A percentile compares a stretch with the other conserved stretches of the same genome.
These are phyloP conservation scores for Metarhizium rileyi DNA, from an alignment of 2,329 filamentous ascomycete species.

Conservation along the genomic window DNA sequence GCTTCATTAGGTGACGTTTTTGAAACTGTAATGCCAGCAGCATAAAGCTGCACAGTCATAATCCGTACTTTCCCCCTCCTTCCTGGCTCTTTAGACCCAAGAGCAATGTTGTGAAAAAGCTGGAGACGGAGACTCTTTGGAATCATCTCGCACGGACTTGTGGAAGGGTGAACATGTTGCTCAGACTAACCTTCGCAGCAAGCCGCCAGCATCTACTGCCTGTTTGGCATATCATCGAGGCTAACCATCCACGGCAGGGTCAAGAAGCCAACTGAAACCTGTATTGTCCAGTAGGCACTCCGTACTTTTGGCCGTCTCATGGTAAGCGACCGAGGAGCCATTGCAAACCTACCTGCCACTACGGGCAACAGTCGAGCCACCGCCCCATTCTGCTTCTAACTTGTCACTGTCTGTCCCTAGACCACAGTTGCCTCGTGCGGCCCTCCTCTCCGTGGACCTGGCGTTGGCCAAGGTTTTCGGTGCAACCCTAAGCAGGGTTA, in stretches of 20 bases:
- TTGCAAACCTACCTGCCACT: constrained; percentile 5
- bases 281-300: constrained; percentile 6
- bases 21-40: background rate
- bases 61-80: background rate
- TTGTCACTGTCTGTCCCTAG: background rate
- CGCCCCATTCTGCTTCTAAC: constrained; percentile 2
- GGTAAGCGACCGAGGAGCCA: constrained; percentile 2
- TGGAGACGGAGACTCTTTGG: background rate
- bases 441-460: background rate
- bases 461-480: constrained; percentile 7
- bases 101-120: background rate
- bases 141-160: background rate
- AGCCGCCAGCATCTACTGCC: background rate
- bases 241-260: background rate
- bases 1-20: background rate
- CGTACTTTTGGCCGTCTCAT: constrained; percentile 7
- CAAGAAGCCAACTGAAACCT: background rate
- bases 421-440: constrained; percentile 2
- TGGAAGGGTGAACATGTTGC: background rate
- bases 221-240: background rate
- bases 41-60: background rate
- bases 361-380: constrained; percentile 4
- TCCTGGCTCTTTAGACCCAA: too few species aligned
- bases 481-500: constrained; percentile 10
- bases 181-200: background rate